phyloP scores from a whole-genome alignment of 1,139 yeast species.

The Pichiaceae sp. region DNA sequence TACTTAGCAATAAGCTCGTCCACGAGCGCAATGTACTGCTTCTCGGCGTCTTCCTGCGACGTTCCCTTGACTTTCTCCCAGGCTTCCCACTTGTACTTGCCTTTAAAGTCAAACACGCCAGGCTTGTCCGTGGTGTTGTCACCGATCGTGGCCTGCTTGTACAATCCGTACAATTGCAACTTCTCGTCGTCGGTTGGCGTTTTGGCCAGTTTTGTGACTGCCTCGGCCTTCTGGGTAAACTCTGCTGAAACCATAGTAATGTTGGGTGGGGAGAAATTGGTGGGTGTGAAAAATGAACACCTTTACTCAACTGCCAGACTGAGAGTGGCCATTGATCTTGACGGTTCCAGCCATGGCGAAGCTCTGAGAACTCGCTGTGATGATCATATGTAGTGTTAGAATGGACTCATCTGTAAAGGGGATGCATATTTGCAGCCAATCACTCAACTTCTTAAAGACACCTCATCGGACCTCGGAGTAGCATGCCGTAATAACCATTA shows the following conservation, averaged over 20 bases:
- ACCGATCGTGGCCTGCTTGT: conserved; percentile 95
- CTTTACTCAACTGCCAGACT: too few relatives aligned
- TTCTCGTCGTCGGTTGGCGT: conserved; percentile 86
- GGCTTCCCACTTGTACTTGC: conserved; percentile 95
- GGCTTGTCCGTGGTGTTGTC: conserved; percentile 83
- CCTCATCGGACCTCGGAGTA: too few relatives aligned
- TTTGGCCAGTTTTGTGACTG: conserved; percentile 64
- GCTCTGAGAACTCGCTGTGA: too few relatives aligned
- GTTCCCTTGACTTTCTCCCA: conserved; percentile 88
- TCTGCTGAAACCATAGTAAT: conserved; percentile 41
- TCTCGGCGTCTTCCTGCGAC: conserved; percentile 85
- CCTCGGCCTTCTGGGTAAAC: conserved; percentile 58
- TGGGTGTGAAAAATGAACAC: too few relatives aligned
- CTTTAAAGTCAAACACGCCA: conserved; percentile 86
- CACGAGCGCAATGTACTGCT: conserved; percentile 70
- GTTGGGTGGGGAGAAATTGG: too few relatives aligned
- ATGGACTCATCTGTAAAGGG: too few relatives aligned
- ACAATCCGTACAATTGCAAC: conserved; percentile 76
- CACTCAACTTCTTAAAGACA: too few relatives aligned
- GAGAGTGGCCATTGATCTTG: too few relatives aligned
- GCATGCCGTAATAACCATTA: too few relatives aligned
- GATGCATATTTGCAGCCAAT: too few relatives aligned
- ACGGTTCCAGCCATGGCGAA: too few relatives aligned
- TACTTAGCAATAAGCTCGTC: conserved; percentile 56
- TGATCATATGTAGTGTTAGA: too few relatives aligned